Evolutionary conservation across 257 asterid species (phyloP).

Genomic region (Solanum sejunctum): DNA sequence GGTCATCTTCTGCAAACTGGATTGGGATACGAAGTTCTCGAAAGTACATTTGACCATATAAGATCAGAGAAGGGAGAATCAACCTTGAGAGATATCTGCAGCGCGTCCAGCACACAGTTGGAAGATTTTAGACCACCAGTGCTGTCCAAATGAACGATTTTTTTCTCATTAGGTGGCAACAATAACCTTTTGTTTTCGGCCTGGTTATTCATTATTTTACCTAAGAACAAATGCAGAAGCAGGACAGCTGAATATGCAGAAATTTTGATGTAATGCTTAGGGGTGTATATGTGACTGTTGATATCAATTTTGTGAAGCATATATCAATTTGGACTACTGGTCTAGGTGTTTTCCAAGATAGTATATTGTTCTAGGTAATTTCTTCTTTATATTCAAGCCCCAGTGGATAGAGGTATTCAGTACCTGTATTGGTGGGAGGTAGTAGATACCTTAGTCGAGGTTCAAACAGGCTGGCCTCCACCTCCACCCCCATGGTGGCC

Average conservation of each 20-base stretch:
- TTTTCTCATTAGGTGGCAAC: background rate
- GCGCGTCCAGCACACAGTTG: slow-evolving; percentile 28
- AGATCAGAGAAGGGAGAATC: slow-evolving; percentile 49
- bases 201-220: background rate
- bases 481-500: background rate
- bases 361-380: background rate
- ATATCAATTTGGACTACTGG: background rate
- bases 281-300: background rate
- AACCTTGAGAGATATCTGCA: slow-evolving; percentile 33
- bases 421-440: background rate
- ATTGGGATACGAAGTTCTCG: slow-evolving; percentile 50
- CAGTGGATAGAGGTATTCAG: background rate
- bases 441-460: background rate
- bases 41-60: slow-evolving; percentile 30
- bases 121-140: slow-evolving; percentile 39
- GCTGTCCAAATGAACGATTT: slow-evolving; percentile 1
- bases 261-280: background rate
- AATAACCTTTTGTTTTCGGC: background rate
- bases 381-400: background rate
- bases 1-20: slow-evolving; percentile 45
- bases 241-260: background rate
- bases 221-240: background rate
- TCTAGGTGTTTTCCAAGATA: background rate
- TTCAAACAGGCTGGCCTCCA: background rate
- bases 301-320: background rate